Conservation (phyloP, 1,139 yeast genomes). For the Geotrichum siamense region DNA sequence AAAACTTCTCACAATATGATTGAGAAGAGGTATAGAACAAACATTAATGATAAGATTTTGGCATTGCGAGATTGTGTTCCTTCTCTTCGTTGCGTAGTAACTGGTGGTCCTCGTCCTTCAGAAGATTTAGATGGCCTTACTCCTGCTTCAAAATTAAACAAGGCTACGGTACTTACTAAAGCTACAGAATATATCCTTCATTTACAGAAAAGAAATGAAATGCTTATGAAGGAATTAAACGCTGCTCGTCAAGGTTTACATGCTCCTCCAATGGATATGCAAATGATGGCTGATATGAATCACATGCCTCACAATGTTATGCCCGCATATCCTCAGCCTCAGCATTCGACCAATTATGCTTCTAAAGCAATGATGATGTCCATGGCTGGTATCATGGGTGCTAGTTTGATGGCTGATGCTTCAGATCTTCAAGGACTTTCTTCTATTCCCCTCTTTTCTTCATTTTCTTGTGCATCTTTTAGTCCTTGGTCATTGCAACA, state of each 20-base stretch:
- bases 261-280: slow-evolving; percentile 13
- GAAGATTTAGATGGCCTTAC: slow-evolving; percentile 68
- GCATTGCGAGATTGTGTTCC: slow-evolving; percentile 74
- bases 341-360: slow-evolving; percentile 18
- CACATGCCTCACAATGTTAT: slow-evolving; percentile 14
- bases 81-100: slow-evolving; percentile 37
- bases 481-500: slow-evolving; percentile 19
- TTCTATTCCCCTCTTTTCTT: slow-evolving; percentile 28
- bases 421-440: slow-evolving; percentile 30
- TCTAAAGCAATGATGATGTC: slow-evolving; percentile 35
- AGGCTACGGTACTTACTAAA: slow-evolving; percentile 79
- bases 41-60: slow-evolving; percentile 64
- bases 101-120: slow-evolving; percentile 32
- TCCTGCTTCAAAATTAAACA: slow-evolving; percentile 83
- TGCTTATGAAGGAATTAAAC: slow-evolving; percentile 47
- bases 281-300: slow-evolving; percentile 14
- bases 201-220: slow-evolving; percentile 61
- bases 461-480: slow-evolving; percentile 13
- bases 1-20: slow-evolving; percentile 72
- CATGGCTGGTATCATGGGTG: slow-evolving; percentile 37
- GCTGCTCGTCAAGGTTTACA: slow-evolving; percentile 5
- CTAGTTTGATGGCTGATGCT: slow-evolving; percentile 31
- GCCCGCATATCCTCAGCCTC: slow-evolving; percentile 16
- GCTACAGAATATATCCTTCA: slow-evolving; percentile 89
- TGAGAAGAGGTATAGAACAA: slow-evolving; percentile 71